phyloP scores from a whole-genome alignment of 192 early-diverging fungal species.

The Backusella sp. region DNA sequence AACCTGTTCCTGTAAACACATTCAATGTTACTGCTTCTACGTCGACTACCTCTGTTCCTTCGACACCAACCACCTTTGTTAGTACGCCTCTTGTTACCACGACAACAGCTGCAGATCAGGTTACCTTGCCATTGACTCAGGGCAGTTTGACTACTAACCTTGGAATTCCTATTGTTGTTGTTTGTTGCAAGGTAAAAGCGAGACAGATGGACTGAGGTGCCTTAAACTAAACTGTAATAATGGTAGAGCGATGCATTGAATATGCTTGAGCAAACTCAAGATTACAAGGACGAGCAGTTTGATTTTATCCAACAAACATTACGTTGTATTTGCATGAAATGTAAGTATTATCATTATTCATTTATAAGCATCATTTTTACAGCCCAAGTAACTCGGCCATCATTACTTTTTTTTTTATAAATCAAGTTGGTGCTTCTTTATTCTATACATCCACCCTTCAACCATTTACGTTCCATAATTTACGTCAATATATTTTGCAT shows the following conservation, averaged over 20 bases:
- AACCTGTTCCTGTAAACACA: constrained; percentile 36
- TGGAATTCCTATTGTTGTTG: constrained; percentile 84
- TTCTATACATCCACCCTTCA: constrained; percentile 85
- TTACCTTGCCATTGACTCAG: constrained; percentile 70
- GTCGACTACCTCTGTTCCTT: constrained; percentile 30
- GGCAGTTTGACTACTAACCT: constrained; percentile 86
- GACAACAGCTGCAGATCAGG: constrained; percentile 44
- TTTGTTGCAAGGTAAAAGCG: constrained; percentile 77
- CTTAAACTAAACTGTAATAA: neutral
- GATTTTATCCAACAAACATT: constrained; percentile 94
- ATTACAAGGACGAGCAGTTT: constrained; percentile 89
- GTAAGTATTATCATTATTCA: constrained; percentile 44
- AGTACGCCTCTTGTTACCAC: constrained; percentile 32
- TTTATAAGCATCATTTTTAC: neutral
- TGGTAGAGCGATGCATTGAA: constrained; percentile 61
- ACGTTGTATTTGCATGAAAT: constrained; percentile 88
- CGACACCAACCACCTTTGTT: constrained; percentile 30
- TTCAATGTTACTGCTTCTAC: constrained; percentile 21
- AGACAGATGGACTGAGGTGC: no score
- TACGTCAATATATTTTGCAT: constrained; percentile 84
- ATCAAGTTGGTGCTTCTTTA: constrained; percentile 81
- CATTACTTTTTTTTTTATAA: neutral
- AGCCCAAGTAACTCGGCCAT: neutral
- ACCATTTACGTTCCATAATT: constrained; percentile 69
- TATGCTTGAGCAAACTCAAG: constrained; percentile 75